Evolutionary conservation across 2,329 filamentous ascomycete genomes (phyloP), one percentile per base, ranked within the genome.

Genomic region (Diaporthe citriasiana): DNA sequence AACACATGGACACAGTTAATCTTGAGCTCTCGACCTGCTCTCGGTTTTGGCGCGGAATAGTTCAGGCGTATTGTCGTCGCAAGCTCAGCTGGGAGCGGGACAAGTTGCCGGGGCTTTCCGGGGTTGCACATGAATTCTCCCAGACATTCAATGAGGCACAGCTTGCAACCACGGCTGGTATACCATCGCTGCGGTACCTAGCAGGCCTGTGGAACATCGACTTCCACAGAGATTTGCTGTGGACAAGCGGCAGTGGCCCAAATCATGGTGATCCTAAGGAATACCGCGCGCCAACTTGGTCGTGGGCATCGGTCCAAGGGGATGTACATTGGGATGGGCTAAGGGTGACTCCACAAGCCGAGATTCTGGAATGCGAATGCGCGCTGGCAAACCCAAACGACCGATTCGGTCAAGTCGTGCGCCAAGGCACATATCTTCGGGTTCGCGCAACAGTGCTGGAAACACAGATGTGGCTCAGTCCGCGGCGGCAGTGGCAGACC

Each of bases 251-350:
- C 8, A 1, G 9, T 5, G 33, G 12, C 3, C 9, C 22, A n/a
- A 22, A 3, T 10, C 0, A 9, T 13, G 42, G 1, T 10, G 1
- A 0, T n/a, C 3, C 22, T 22, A 19, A n/a, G 33, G 33, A 38
- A 57, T 57, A 57, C 30, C 55, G 55, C 55, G 55, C 55, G 33
- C 55, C 55, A 0, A 57, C 19, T n/a, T 57, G 55, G 55, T 57
- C 55, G 7, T 57, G 55, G 55, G 55, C 55, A n/a, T 57, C 55
- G 33, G 12, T n/a, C 9, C 19, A 38, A 38, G 19, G 19, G 25
- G 25, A 53, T 7, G 15, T 30, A 1, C 0, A 0, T 8, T 27
- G 15, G 25, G 1, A 53, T 8, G 5, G 8, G 8, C 15, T 25
- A 3, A 8, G 4, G 15, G 7, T 38, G 10, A 5, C 22, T 2